Conservation (phyloP, 768 basidiomycete species). For the Leccinum fibrillosum region DNA sequence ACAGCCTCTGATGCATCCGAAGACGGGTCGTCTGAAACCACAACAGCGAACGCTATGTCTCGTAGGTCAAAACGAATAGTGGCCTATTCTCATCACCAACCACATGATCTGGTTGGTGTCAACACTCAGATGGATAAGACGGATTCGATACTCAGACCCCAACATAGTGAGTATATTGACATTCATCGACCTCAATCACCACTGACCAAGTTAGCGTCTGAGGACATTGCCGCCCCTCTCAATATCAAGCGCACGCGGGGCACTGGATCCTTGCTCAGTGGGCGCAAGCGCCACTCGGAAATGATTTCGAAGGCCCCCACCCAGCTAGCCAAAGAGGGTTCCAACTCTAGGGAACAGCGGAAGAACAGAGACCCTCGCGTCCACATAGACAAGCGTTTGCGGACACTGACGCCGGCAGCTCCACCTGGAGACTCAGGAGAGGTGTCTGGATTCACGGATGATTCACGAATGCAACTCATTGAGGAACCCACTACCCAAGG, state of each 20-base stretch:
- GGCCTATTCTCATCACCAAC: constrained; percentile 1
- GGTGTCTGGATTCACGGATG: background rate
- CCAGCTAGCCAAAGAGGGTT: background rate
- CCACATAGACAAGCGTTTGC: constrained; percentile 13
- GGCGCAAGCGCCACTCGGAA: background rate
- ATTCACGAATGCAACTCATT: background rate
- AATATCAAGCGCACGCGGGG: background rate
- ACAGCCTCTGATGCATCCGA: constrained; percentile 21
- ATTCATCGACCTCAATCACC: background rate
- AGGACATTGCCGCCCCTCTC: background rate
- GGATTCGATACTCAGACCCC: background rate
- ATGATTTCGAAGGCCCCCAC: background rate
- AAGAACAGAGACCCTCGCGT: constrained; percentile 1
- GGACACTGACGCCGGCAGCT: constrained; percentile 1
- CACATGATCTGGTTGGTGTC: background rate
- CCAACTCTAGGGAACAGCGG: background rate
- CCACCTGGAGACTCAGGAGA: background rate
- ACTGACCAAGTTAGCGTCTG: background rate
- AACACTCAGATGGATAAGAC: background rate
- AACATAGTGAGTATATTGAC: background rate
- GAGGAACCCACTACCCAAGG: background rate
- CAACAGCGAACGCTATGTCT: background rate
- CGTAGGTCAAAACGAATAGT: constrained; percentile 13
- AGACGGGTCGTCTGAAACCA: constrained; percentile 12
- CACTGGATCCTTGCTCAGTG: background rate